These are phyloP conservation scores for Suillus placidus DNA, from an alignment of 768 basidiomycete genomes.

Conservation along the genomic window DNA sequence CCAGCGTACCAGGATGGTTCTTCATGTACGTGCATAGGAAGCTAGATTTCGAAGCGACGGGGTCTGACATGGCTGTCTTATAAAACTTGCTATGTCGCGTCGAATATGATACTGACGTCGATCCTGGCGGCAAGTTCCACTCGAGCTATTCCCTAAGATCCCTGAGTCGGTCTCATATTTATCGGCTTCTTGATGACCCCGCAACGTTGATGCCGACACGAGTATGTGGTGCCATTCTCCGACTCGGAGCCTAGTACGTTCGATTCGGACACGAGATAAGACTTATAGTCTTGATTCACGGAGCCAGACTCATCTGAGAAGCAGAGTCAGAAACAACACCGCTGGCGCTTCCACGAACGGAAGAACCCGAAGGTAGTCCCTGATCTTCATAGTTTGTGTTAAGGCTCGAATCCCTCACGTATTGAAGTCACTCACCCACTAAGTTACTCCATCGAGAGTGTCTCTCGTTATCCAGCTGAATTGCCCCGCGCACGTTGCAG, in stretches of 20 bases:
- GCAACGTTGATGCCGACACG: too few species aligned
- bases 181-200: neutral
- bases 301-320: too few species aligned
- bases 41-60: constrained; percentile 48
- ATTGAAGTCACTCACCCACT: neutral
- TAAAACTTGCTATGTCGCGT: neutral
- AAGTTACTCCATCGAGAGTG: neutral
- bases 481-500: neutral
- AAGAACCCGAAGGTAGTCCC: neutral
- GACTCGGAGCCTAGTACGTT: too few species aligned
- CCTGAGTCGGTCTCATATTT: neutral
- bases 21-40: constrained; percentile 77
- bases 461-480: neutral
- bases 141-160: neutral
- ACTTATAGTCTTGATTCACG: too few species aligned
- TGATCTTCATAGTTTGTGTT: neutral
- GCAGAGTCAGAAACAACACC: too few species aligned
- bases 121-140: neutral
- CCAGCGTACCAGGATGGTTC: constrained; percentile 66
- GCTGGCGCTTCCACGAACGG: too few species aligned
- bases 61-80: constrained; percentile 55
- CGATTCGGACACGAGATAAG: too few species aligned
- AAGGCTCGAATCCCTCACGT: neutral
- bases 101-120: neutral
- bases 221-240: too few species aligned